Percentiles rank a stretch among this genome's conserved stretches.
Conservation (phyloP, 1,284 basidiomycete species). For the Entoloma clypeatum region DNA sequence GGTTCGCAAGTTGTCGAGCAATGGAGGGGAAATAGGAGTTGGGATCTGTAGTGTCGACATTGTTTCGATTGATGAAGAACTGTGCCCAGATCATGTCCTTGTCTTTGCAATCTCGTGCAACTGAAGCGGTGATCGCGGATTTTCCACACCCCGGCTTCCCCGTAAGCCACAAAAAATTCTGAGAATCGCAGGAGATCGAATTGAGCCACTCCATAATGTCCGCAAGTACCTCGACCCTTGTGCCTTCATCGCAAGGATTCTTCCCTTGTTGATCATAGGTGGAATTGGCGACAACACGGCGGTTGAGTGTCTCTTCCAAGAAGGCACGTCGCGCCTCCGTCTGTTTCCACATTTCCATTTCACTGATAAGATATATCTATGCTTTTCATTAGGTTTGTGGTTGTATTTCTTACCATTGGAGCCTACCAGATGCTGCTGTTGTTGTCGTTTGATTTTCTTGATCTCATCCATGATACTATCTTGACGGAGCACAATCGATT, state of each 20-base stretch:
- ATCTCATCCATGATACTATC: too few relatives aligned
- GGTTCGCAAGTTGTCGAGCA: slow-evolving; percentile 8
- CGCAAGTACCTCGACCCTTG: slow-evolving; percentile 7
- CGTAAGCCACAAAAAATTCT: slow-evolving; percentile 11
- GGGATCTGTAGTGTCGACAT: slow-evolving; percentile 7
- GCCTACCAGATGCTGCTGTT: too few relatives aligned
- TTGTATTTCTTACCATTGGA: too few relatives aligned
- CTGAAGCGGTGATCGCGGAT: slow-evolving; percentile 13
- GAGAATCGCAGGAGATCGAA: background rate
- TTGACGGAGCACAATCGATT: background rate
- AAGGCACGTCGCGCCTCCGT: slow-evolving; percentile 2
- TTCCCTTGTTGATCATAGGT: slow-evolving; percentile 9
- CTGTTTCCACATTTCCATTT: too few relatives aligned
- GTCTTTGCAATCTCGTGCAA: slow-evolving; percentile 9
- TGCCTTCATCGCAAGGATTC: slow-evolving; percentile 9
- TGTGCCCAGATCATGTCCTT: slow-evolving; percentile 7
- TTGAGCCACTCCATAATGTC: slow-evolving; percentile 10
- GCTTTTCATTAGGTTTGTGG: too few relatives aligned
- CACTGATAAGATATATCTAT: too few relatives aligned
- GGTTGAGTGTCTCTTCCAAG: background rate
- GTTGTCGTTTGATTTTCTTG: too few relatives aligned
- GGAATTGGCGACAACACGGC: slow-evolving; percentile 1
- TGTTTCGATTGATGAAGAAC: too few relatives aligned
- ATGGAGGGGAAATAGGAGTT: slow-evolving; percentile 9
- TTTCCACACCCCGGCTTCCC: too few relatives aligned